These are phyloP conservation scores for Retiboletus fuscus DNA, from an alignment of 1,284 basidiomycete genomes.

Conservation along the genomic window DNA sequence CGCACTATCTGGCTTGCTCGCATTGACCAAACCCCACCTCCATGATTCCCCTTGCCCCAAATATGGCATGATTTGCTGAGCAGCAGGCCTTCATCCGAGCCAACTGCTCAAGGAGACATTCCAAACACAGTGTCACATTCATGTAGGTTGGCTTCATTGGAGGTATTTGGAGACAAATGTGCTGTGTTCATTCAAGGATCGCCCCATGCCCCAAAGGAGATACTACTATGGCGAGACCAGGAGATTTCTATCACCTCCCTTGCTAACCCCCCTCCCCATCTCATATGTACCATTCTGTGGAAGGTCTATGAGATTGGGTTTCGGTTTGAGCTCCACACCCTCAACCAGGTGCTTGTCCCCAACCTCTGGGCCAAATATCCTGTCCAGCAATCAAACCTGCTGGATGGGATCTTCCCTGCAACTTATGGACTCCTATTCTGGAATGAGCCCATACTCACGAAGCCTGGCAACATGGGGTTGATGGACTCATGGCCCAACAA, in stretches of 20 bases:
- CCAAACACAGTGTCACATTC: neutral
- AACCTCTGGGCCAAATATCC: too few species aligned
- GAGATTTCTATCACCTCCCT: neutral
- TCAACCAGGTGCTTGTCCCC: too few species aligned
- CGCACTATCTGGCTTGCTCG: too few species aligned
- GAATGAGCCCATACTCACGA: neutral
- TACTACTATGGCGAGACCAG: neutral
- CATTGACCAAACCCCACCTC: too few species aligned
- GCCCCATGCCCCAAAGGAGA: neutral
- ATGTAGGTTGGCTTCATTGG: neutral
- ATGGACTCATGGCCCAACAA: neutral
- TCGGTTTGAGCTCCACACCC: too few species aligned
- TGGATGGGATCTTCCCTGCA: too few species aligned
- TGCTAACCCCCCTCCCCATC: neutral
- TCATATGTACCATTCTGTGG: neutral
- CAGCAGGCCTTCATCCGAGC: neutral
- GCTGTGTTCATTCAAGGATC: neutral
- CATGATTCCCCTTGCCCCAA: too few species aligned
- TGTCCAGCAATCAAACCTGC: too few species aligned
- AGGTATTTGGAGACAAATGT: neutral
- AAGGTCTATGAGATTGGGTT: too few species aligned
- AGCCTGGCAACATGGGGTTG: neutral
- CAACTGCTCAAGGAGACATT: neutral
- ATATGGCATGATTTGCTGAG: neutral
- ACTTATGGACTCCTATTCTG: neutral